Base-by-base conservation (phyloP, 257 asterid species). In the Solanum chilense region DNA sequence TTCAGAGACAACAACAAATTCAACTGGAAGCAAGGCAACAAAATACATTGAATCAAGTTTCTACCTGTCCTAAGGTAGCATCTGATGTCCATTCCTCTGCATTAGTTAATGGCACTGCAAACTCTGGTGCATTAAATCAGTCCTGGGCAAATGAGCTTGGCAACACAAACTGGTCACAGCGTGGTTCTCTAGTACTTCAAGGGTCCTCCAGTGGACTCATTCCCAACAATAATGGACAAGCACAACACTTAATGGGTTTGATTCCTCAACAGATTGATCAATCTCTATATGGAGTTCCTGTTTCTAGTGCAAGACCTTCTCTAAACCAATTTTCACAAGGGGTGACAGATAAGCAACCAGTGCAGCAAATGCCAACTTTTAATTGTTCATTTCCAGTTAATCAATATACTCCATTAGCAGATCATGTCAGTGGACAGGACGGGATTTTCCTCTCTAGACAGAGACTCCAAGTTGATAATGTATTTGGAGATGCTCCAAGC, bases 201-300 rank as follows among this genome's bases (percentile, higher is more conserved):
- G 95, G 94, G 82, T 86, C 98, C 88, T 87, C 95, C 29, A 91
- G 89, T 89, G 95, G 94, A 68, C 90, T 86, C 88, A 89, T 94
- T 89, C 90, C 93, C 80, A 91, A 92, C 49, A 91, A 91, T 86
- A 88, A 87, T 56, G 93, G 93, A 88, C 95, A 92, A 89, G 87
- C 95, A 62, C 95, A 90, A 31, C 90, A 84, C 23, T 66, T 89
- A 82, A 85, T 86, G 90, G 96, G 93, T 92, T 76, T 88, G 87
- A 90, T 82, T 83, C 95, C 96, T 87, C 96, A 93, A 80, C 95
- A 92, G 91, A 93, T 82, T 87, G 97, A 95, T 89, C 97, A 92
- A 87, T 97, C 98, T 80, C 95, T 97, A 66, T 97, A 91, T 90
- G 99, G 99, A 86, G 93, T 95, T 90, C 99, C 99, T 35, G 87